Base-by-base conservation (phyloP, 1,284 basidiomycete species). In the Fomitopsis pinicola region DNA sequence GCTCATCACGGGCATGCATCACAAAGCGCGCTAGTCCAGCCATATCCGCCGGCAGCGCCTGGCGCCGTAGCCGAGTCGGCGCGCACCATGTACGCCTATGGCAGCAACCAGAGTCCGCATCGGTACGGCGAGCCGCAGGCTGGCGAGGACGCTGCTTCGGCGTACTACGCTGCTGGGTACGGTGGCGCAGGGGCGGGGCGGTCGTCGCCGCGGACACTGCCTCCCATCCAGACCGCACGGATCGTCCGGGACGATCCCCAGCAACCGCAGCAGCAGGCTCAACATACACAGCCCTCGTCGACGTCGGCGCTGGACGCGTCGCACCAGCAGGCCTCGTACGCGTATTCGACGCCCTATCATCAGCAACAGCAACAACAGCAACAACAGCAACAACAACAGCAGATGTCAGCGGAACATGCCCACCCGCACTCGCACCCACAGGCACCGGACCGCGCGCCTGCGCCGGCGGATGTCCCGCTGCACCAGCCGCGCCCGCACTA, bases 161-260 rank as follows among this genome's bases (percentile, higher is more conserved):
- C 48, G 40, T 44, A 46, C 59, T 42, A n/a, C 44, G 50, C 30
- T 45, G 35, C 38, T 15, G 53, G 38, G 42, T 48, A 28, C 57
- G 56, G 26, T 35, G 12, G 42, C 52, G 6, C 30, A 19, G 50
- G 36, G 8, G 5, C 61, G 58, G 30, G 54, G 42, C 26, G 50
- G 26, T 70, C 69, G 40, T 65, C 68, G 48, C 68, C 64, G 26
- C 68, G 66, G 14, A 62, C 65, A 10, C 67, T 70, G 30, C 66
- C 69, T 42, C 69, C 69, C 19, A 66, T 70, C 48, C 66, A 68
- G 40, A 65, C 57, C 45, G 57, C 62, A 8, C 65, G 68, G 38
- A 48, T 61, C 42, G 46, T 57, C 45, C 64, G 63, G 38, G 63
- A 60, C 22, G 62, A 64, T 42, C n/a, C 59, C 42, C 63, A 58